phyloP scores from a whole-genome alignment of 352 stramenopile species.

The Phytophthora colocasiae region DNA sequence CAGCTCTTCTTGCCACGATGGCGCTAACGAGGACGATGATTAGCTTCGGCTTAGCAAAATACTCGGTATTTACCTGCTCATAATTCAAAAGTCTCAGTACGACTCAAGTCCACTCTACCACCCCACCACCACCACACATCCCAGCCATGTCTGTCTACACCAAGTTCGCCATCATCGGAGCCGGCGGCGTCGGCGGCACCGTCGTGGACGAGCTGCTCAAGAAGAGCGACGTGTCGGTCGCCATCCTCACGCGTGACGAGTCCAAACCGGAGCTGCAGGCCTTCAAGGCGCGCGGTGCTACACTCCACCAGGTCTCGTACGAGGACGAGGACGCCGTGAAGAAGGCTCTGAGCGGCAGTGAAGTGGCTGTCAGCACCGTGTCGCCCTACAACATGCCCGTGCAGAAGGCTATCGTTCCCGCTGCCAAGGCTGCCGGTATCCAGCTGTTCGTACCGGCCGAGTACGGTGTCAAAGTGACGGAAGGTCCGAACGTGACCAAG shows the following conservation, averaged over 20 bases:
- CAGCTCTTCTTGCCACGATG: too few relatives aligned
- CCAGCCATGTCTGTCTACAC: constrained; percentile 16
- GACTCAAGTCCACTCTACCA: constrained; percentile 14
- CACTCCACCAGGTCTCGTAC: not conserved
- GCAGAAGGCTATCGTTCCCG: constrained; percentile 9
- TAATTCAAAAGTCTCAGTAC: constrained; percentile 19
- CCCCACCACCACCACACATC: not conserved
- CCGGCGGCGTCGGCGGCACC: constrained; percentile 29
- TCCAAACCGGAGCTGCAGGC: not conserved
- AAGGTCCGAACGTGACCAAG: constrained; percentile 19
- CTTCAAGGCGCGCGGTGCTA: not conserved
- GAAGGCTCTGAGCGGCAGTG: not conserved
- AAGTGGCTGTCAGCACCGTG: not conserved
- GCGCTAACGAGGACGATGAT: too few relatives aligned
- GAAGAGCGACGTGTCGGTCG: not conserved
- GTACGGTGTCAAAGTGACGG: constrained; percentile 21
- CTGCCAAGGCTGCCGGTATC: constrained; percentile 28
- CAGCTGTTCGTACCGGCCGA: constrained; percentile 35
- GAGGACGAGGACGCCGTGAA: not conserved
- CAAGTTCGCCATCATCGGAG: constrained; percentile 33
- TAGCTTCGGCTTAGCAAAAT: too few relatives aligned
- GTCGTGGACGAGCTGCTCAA: not conserved
- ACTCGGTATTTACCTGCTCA: too few relatives aligned
- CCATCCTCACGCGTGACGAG: not conserved
- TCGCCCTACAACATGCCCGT: constrained; percentile 3